Evolutionary conservation across 768 basidiomycete genomes (phyloP).

Genomic region (Kwoniella europaea): DNA sequence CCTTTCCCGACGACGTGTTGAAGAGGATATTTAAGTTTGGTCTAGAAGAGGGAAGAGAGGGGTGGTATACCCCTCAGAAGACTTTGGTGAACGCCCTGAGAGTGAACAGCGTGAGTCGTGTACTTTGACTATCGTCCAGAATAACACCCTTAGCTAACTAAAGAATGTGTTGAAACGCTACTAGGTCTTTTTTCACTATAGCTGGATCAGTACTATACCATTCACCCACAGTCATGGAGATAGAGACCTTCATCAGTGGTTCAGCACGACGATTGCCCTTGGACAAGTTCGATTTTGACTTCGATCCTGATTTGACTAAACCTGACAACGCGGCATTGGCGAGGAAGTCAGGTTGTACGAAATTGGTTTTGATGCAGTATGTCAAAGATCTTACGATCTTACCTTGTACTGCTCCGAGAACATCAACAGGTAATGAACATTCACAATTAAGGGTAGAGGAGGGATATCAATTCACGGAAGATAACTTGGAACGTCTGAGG

Average conservation of each 20-base stretch:
- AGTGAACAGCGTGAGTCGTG: neutral
- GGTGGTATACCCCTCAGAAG: neutral
- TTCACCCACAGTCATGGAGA: neutral
- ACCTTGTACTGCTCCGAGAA: neutral
- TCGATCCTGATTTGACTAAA: neutral
- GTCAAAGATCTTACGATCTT: neutral
- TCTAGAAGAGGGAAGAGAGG: neutral
- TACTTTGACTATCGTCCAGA: no score
- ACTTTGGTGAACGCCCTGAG: neutral
- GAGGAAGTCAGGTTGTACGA: neutral
- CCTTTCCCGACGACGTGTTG: neutral
- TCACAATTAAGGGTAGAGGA: neutral
- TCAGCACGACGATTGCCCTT: neutral
- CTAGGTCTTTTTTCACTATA: neutral
- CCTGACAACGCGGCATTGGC: neutral
- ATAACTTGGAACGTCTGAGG: neutral
- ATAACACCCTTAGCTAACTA: no score
- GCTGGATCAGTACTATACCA: neutral
- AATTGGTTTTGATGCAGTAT: neutral
- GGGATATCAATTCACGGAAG: neutral
- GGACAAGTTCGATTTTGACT: neutral
- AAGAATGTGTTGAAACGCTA: no score
- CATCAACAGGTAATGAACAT: neutral
- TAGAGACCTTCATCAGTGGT: neutral
- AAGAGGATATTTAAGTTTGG: neutral